These are phyloP conservation scores for Rhynchospora breviuscula DNA, from an alignment of 176 grass and related monocot species.

Conservation along the genomic window DNA sequence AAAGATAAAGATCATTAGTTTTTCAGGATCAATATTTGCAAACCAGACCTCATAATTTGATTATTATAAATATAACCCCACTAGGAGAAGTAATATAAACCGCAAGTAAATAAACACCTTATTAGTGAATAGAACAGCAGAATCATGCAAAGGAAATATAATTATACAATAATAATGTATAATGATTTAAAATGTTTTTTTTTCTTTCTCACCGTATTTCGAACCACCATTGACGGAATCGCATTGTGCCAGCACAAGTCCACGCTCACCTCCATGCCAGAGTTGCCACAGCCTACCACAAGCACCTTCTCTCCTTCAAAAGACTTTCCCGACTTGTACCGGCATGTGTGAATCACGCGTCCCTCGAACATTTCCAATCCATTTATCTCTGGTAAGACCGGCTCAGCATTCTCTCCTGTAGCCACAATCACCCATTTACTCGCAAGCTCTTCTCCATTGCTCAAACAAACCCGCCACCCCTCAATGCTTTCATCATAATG, in stretches of 20 bases:
- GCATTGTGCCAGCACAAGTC: conserved; percentile 77
- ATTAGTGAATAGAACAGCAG: neutral
- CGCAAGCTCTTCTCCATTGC: conserved; percentile 33
- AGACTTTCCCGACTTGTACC: conserved; percentile 73
- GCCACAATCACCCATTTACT: conserved; percentile 77
- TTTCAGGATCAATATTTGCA: neutral
- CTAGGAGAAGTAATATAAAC: neutral
- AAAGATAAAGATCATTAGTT: neutral
- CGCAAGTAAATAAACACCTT: neutral
- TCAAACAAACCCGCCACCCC: conserved; percentile 51
- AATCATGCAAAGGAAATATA: neutral
- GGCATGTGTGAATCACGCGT: conserved; percentile 53
- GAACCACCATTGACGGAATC: conserved; percentile 64
- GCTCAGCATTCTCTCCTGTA: conserved; percentile 91
- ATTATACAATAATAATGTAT: neutral
- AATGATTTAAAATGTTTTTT: neutral
- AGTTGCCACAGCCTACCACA: conserved; percentile 91
- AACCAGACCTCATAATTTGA: neutral
- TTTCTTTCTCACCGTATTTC: conserved; percentile 58
- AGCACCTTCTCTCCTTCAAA: conserved; percentile 70
- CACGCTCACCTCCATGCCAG: conserved; percentile 97
- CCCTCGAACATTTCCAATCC: conserved; percentile 41
- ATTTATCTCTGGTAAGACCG: conserved; percentile 37
- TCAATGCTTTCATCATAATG: conserved; percentile 37
- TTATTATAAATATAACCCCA: neutral